A percentile compares a stretch with the other conserved stretches of the same genome.
phyloP scores from a whole-genome alignment of 176 grass and related monocot species.

The Avena atlantica region DNA sequence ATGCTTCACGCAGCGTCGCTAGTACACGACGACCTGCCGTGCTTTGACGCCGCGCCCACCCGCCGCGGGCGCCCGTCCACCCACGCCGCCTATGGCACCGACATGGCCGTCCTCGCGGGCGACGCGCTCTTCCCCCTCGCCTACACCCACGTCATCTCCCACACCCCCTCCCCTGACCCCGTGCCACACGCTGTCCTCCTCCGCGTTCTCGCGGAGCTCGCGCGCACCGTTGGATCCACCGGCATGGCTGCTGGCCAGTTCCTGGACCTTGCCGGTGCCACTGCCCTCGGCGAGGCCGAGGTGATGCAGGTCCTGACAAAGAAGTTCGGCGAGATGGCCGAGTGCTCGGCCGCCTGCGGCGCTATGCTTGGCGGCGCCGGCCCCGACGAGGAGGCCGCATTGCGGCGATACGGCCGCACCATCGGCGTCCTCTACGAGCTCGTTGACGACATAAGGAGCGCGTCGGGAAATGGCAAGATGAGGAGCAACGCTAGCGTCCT shows the following conservation, averaged over 20 bases:
- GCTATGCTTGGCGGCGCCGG: constrained; percentile 75
- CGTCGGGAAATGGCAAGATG: constrained; percentile 75
- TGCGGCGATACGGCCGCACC: constrained; percentile 78
- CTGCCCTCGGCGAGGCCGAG: constrained; percentile 70
- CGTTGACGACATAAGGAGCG: constrained; percentile 82
- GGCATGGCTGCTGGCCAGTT: constrained; percentile 91
- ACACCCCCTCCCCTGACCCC: constrained; percentile 57
- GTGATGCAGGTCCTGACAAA: constrained; percentile 79
- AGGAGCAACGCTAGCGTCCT: constrained; percentile 79
- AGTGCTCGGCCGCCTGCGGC: constrained; percentile 91
- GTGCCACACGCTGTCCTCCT: constrained; percentile 61
- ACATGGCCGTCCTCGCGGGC: constrained; percentile 77
- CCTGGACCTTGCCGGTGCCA: constrained; percentile 72
- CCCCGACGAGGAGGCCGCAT: constrained; percentile 63
- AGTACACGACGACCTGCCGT: constrained; percentile 90
- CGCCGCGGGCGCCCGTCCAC: constrained; percentile 81
- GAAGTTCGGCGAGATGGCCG: constrained; percentile 96
- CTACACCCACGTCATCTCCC: constrained; percentile 70
- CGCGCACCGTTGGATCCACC: constrained; percentile 80
- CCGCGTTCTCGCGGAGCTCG: constrained; percentile 81
- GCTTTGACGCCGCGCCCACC: constrained; percentile 81
- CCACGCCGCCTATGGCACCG: constrained; percentile 72
- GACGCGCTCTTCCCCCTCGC: constrained; percentile 87
- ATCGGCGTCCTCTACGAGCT: constrained; percentile 93
- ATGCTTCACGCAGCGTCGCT: constrained; percentile 91